Evolutionary conservation across 2,329 filamentous ascomycete genomes (phyloP).

Genomic region (Colletotrichum sp.): DNA sequence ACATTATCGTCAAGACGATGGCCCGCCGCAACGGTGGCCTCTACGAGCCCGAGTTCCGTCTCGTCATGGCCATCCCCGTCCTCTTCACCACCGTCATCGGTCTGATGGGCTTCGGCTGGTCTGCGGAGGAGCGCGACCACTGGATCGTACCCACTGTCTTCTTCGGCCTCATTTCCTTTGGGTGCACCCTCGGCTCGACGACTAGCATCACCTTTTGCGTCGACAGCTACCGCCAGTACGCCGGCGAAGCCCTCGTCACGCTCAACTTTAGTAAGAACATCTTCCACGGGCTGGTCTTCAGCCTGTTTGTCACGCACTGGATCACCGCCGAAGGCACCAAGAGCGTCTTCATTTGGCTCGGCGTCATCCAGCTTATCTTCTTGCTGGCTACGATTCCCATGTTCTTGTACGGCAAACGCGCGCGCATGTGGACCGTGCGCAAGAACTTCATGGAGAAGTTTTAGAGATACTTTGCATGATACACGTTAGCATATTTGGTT

Average conservation of each 20-base stretch:
- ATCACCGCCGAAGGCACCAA: conserved; percentile 76
- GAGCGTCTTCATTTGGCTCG: conserved; percentile 81
- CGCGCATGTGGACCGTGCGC: conserved; percentile 91
- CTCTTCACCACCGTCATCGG: conserved; percentile 80
- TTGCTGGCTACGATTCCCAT: conserved; percentile 83
- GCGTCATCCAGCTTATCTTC: conserved; percentile 81
- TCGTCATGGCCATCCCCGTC: conserved; percentile 87
- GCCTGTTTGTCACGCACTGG: conserved; percentile 88
- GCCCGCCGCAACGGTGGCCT: conserved; percentile 86
- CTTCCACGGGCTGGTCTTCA: conserved; percentile 87
- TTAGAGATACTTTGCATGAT: conserved; percentile 22
- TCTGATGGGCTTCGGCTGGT: conserved; percentile 97
- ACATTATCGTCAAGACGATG: conserved; percentile 84
- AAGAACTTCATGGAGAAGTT: conserved; percentile 86
- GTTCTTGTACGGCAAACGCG: conserved; percentile 92
- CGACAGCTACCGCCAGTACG: conserved; percentile 91
- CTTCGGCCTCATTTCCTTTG: conserved; percentile 91
- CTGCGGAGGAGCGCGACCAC: conserved; percentile 71
- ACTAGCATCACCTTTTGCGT: conserved; percentile 94
- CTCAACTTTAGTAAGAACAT: conserved; percentile 96
- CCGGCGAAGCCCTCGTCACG: conserved; percentile 91
- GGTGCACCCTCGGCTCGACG: conserved; percentile 87
- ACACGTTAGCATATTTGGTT: background rate
- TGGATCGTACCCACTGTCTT: conserved; percentile 96
- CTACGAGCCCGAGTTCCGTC: conserved; percentile 92